These are phyloP conservation scores for Euclidium syriacum DNA, from an alignment of 345 rosid genomes.

Conservation along the genomic window DNA sequence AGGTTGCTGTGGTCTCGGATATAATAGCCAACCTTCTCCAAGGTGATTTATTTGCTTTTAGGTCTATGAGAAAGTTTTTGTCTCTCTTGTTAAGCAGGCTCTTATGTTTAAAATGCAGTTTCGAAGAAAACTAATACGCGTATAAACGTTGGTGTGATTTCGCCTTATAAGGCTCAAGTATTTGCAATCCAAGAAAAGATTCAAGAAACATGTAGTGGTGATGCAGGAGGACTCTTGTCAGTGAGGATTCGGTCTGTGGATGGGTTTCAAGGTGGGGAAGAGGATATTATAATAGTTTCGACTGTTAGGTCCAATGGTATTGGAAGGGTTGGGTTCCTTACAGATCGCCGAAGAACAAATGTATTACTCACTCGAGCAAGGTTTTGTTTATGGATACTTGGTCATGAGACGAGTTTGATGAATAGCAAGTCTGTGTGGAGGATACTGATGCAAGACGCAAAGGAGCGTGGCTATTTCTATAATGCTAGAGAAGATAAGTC, in stretches of 20 bases:
- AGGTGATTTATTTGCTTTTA: constrained; percentile 31
- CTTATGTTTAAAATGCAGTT: constrained; percentile 15
- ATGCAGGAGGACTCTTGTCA: constrained; percentile 22
- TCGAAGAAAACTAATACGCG: constrained; percentile 1
- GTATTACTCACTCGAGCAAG: constrained; percentile 40
- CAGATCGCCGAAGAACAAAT: constrained; percentile 26
- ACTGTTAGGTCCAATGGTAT: constrained; percentile 37
- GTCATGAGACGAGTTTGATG: constrained; percentile 36
- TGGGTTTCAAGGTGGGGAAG: constrained; percentile 50
- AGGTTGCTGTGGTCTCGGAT: constrained; percentile 31
- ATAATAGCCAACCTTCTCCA: constrained; percentile 30
- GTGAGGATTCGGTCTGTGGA: constrained; percentile 35
- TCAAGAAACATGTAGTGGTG: constrained; percentile 13
- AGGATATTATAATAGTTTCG: constrained; percentile 45
- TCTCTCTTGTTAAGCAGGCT: not conserved
- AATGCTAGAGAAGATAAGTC: constrained; percentile 31
- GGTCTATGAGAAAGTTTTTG: not conserved
- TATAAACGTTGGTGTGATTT: constrained; percentile 39
- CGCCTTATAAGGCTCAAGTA: constrained; percentile 45
- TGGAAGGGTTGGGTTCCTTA: constrained; percentile 37
- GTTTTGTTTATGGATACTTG: constrained; percentile 43
- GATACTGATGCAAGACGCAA: constrained; percentile 31
- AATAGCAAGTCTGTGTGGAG: constrained; percentile 38
- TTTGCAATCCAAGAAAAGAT: constrained; percentile 38
- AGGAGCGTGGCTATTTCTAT: constrained; percentile 26